A percentile compares a stretch with the other conserved stretches of the same genome.
Evolutionary conservation across 768 basidiomycete species (phyloP).

Genomic region (Boletus eberwhitei): DNA sequence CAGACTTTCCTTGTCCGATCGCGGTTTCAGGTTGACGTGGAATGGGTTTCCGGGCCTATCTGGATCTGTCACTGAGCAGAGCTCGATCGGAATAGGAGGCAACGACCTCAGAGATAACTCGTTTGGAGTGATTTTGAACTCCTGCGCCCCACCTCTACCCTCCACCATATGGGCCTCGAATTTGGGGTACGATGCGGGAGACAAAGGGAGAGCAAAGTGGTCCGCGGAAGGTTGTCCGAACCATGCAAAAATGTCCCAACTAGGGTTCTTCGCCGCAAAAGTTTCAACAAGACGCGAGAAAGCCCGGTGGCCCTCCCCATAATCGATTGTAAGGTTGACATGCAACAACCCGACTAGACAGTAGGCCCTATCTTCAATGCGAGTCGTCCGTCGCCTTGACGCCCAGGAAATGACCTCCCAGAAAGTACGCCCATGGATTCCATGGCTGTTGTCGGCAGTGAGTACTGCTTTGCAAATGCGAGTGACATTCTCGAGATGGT

Average conservation of each 20-base stretch:
- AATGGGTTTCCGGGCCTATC: not conserved
- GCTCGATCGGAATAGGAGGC: conserved; percentile 1
- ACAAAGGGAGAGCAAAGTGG: conserved; percentile 13
- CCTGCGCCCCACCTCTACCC: not conserved
- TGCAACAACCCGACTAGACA: conserved; percentile 16
- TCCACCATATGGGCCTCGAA: not conserved
- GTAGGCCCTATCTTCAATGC: conserved; percentile 21
- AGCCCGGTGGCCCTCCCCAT: conserved; percentile 22
- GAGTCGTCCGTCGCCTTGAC: conserved; percentile 17
- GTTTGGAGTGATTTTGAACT: not conserved
- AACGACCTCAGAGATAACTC: conserved; percentile 2
- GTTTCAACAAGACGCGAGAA: conserved; percentile 17
- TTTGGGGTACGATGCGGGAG: conserved; percentile 8
- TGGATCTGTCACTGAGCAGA: not conserved
- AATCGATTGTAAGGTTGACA: conserved; percentile 14
- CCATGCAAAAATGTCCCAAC: conserved; percentile 17
- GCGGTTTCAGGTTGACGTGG: not conserved
- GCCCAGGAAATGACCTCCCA: conserved; percentile 20
- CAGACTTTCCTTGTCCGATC: not conserved
- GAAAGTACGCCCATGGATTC: not conserved
- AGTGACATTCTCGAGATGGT: not conserved
- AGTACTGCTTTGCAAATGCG: not conserved
- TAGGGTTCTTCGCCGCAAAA: not conserved
- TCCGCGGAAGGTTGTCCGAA: conserved; percentile 6
- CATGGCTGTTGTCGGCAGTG: not conserved